phyloP scores from a whole-genome alignment of 2,329 filamentous ascomycete genomes.

The Colletotrichum eleusines region DNA sequence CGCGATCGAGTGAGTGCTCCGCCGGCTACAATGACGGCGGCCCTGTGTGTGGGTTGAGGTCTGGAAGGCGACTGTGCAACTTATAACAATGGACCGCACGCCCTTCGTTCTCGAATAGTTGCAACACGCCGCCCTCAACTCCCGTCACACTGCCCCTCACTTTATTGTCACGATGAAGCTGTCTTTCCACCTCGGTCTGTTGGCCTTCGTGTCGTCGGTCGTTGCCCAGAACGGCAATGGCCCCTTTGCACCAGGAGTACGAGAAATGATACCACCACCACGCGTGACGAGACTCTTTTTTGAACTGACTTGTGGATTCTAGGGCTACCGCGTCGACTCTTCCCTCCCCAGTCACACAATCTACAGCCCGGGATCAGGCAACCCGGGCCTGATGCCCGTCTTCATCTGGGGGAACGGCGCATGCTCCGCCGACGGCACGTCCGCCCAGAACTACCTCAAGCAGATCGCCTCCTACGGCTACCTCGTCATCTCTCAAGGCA shows the following conservation, averaged over 20 bases:
- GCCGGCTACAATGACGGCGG: background rate
- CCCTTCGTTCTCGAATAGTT: background rate
- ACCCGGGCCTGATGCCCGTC: constrained; percentile 42
- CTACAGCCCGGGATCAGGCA: background rate
- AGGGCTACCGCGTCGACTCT: background rate
- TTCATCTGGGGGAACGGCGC: constrained; percentile 50
- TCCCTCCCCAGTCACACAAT: constrained; percentile 1
- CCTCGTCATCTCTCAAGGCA: constrained; percentile 46
- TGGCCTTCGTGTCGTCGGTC: background rate
- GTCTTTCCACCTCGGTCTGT: background rate
- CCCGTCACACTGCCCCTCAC: background rate
- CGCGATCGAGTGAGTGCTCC: background rate
- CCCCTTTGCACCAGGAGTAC: background rate
- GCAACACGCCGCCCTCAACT: too few relatives aligned
- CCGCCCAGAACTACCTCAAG: constrained; percentile 42
- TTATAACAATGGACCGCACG: background rate
- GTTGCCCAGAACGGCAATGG: background rate
- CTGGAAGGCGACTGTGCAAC: too few relatives aligned
- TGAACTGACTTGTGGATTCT: background rate
- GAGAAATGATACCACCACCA: background rate
- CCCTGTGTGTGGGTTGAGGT: background rate
- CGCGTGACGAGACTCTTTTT: background rate
- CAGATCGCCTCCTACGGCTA: constrained; percentile 47
- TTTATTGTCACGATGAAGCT: background rate
- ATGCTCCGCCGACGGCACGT: constrained; percentile 44